Base-by-base conservation (phyloP, 2,329 filamentous ascomycete genomes). In the Verticillium alfalfae region DNA sequence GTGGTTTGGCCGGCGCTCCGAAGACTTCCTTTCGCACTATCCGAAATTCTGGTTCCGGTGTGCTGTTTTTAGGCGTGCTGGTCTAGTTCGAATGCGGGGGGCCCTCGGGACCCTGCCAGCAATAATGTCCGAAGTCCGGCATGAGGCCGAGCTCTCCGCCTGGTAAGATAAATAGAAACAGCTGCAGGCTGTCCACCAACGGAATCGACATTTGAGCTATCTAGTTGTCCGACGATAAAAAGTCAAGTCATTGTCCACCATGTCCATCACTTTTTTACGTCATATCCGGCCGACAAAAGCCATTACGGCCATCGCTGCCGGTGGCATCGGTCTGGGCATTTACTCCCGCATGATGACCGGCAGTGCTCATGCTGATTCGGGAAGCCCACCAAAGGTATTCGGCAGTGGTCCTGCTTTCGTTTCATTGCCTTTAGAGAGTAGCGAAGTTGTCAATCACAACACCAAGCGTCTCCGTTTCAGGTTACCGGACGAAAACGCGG, bases 401-500 rank as follows among this genome's bases (percentile, higher is more conserved):
- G 39, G 39, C n/a, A n/a, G 15, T 34, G 58, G 58, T 9, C 58
- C 58, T 3, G 37, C 31, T n/a, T 60, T 60, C 58, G 26, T 60
- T 16, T 49, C 45, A 8, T 22, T 60, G 34, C 54, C 54, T 18
- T 22, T 60, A 12, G 45, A 60, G 8, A 60, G 58, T 45, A 55
- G 45, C 18, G 58, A 56, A 34, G 26, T 55, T 52, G n/a, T 60
- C 45, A 60, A 49, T 16, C 58, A 49, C 15, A 60, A 49, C 34
- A 60, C 58, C 13, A 60, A 41, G 58, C 58, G 58, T 12, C 58
- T 60, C 45, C 36, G 13, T 16, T 60, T 60, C 45, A 49, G 54
- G 34, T 22, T 60, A 15, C 58, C 58, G 6, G 39, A 34, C 15
- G 45, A 49, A 5, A 36, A 60, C 31, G 34, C 36, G 15, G 36